Conservation (phyloP, 306 rosid genomes). For the Fagus sylvatica region DNA sequence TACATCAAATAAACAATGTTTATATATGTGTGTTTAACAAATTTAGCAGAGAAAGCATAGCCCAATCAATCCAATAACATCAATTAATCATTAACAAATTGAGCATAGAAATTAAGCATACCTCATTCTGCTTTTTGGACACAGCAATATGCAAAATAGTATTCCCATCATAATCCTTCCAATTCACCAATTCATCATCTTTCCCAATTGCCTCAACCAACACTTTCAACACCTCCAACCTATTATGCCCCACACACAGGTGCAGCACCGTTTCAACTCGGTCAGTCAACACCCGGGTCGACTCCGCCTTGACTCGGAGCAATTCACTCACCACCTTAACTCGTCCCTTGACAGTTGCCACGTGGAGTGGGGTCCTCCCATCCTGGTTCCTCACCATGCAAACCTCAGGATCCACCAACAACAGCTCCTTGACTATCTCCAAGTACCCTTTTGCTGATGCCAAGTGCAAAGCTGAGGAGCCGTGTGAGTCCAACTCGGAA, state of each 20-base stretch:
- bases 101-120: neutral
- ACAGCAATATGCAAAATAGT: slow-evolving; percentile 31
- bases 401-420: slow-evolving; percentile 20
- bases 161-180: slow-evolving; percentile 31
- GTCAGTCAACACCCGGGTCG: slow-evolving; percentile 19
- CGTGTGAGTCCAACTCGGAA: slow-evolving; percentile 14
- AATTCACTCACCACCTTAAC: slow-evolving; percentile 23
- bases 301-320: slow-evolving; percentile 13
- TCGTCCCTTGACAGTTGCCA: slow-evolving; percentile 30
- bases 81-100: neutral
- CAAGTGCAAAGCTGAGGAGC: slow-evolving; percentile 23
- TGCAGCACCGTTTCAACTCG: slow-evolving; percentile 29
- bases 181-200: slow-evolving; percentile 26
- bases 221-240: slow-evolving; percentile 26
- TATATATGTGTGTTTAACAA: too few relatives aligned
- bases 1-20: too few relatives aligned
- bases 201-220: slow-evolving; percentile 22
- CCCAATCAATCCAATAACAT: too few relatives aligned
- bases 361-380: slow-evolving; percentile 34
- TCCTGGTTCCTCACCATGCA: slow-evolving; percentile 18
- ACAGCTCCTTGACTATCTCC: slow-evolving; percentile 25
- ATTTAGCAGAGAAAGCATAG: too few relatives aligned
- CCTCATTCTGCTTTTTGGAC: slow-evolving; percentile 33
- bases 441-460: slow-evolving; percentile 34
- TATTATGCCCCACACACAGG: slow-evolving; percentile 25